Base-by-base conservation (phyloP, 2,329 filamentous ascomycete species). In the Pseudogymnoascus verrucosus region DNA sequence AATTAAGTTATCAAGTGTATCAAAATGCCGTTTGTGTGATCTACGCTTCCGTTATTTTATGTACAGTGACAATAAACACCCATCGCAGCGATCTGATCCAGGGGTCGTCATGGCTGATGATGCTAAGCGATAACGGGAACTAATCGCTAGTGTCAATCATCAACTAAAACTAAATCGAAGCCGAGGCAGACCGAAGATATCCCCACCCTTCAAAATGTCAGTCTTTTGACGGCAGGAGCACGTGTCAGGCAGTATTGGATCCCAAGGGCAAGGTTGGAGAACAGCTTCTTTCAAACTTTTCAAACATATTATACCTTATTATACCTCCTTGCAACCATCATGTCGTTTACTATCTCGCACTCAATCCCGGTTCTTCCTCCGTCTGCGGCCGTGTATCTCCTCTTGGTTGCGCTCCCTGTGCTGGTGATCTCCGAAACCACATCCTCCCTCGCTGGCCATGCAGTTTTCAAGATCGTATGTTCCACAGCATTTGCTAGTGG, bases 401-500 rank as follows among this genome's bases (percentile, higher is more conserved):
- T 72, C n/a, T 63, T 70, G 26, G 66, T 62, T 31, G 67, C 70
- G 1, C 64, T 73, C 8, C 71, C 71, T 4, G 51, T 70, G 7
- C 65, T 73, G 10, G 67, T 71, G 12, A 28, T 72, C 63, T 72
- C 68, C 8, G 71, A 72, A 44, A 65, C 65, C 59, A 65, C 65
- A 26, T 69, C 70, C 40, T 72, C 67, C 19, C 67, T 69, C 51
- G 63, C 64, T 1, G 71, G 71, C 62, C 71, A 69, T 42, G 64
- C 44, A 4, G n/a, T 73, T 16, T 70, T 72, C 66, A 73, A 73
- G 65, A 69, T 70, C 62, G 61, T 72, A 57, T 73, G 70, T 5
- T 73, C 71, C 5, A 60, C 67, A 1, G 71, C 71, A 19, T 73
- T 73, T 59, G 62, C 69, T 34, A 66, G 66, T 61, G 68, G 66